Conservation (phyloP, 192 early-diverging fungal species). For the Umbelopsis isabellina region DNA sequence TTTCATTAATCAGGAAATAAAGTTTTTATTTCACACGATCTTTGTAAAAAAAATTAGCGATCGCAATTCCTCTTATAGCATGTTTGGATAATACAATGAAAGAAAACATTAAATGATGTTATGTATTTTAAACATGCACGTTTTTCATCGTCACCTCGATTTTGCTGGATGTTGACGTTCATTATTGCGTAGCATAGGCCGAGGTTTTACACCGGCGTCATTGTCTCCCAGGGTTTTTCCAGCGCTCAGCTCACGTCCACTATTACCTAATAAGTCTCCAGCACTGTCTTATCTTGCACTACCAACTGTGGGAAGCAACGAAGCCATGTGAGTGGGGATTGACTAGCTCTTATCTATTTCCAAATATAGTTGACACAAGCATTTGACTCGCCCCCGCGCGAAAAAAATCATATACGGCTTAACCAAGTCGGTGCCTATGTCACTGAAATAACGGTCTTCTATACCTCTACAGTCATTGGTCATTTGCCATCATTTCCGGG, state of each 20-base stretch:
- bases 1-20: slow-evolving; percentile 19
- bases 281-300: slow-evolving; percentile 11
- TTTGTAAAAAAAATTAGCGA: background rate
- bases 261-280: slow-evolving; percentile 10
- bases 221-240: no score
- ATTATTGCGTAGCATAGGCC: no score
- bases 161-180: no score
- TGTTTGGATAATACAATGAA: background rate
- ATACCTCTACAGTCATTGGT: no score
- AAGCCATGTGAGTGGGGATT: slow-evolving; percentile 20
- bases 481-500: no score
- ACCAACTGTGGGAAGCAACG: slow-evolving; percentile 15
- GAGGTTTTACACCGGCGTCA: no score
- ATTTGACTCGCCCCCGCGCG: background rate
- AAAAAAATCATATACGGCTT: no score
- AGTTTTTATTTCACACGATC: slow-evolving; percentile 19
- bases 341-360: slow-evolving; percentile 11
- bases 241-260: background rate
- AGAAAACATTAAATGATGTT: background rate
- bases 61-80: background rate
- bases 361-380: background rate
- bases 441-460: no score
- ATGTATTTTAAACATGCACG: background rate
- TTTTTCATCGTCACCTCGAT: background rate
- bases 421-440: no score